phyloP scores from a whole-genome alignment of 1,284 basidiomycete genomes.

The Moesziomyces aphidis region DNA sequence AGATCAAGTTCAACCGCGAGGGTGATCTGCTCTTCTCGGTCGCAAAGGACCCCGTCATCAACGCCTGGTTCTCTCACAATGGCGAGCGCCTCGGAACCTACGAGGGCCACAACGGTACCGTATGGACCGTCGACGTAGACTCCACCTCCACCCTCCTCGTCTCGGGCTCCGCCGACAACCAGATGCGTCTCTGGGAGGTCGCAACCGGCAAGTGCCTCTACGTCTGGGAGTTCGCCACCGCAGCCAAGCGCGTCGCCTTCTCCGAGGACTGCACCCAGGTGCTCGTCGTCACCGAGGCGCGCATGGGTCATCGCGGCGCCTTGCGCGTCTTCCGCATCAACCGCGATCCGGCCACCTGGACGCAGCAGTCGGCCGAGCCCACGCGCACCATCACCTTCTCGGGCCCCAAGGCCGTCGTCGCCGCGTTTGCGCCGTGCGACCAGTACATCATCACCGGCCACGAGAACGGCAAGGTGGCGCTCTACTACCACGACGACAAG shows the following conservation, averaged over 20 bases:
- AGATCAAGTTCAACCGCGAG: constrained; percentile 82
- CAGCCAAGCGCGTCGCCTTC: constrained; percentile 93
- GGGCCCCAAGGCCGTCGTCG: constrained; percentile 85
- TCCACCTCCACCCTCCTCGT: constrained; percentile 86
- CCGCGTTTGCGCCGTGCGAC: constrained; percentile 85
- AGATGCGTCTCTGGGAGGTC: constrained; percentile 90
- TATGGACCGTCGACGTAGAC: constrained; percentile 97
- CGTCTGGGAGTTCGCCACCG: constrained; percentile 95
- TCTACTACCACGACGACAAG: constrained; percentile 65
- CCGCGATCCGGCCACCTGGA: constrained; percentile 61
- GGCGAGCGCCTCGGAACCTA: constrained; percentile 97
- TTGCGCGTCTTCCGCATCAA: constrained; percentile 86
- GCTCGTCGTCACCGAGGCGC: constrained; percentile 94
- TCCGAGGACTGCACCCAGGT: constrained; percentile 75
- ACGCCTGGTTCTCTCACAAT: constrained; percentile 98
- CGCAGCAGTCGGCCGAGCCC: constrained; percentile 58
- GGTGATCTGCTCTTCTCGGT: constrained; percentile 96
- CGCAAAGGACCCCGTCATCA: constrained; percentile 94
- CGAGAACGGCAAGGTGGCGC: constrained; percentile 87
- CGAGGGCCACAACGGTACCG: constrained; percentile 93
- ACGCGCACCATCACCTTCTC: constrained; percentile 66
- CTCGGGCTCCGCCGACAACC: constrained; percentile 88
- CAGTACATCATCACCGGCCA: constrained; percentile 91
- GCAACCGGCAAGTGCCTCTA: constrained; percentile 83
- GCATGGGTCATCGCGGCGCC: constrained; percentile 79